Evolutionary conservation across 768 basidiomycete species (phyloP), one percentile per base, ranked within the genome.

Genomic region (Podaxis mareebaensis): DNA sequence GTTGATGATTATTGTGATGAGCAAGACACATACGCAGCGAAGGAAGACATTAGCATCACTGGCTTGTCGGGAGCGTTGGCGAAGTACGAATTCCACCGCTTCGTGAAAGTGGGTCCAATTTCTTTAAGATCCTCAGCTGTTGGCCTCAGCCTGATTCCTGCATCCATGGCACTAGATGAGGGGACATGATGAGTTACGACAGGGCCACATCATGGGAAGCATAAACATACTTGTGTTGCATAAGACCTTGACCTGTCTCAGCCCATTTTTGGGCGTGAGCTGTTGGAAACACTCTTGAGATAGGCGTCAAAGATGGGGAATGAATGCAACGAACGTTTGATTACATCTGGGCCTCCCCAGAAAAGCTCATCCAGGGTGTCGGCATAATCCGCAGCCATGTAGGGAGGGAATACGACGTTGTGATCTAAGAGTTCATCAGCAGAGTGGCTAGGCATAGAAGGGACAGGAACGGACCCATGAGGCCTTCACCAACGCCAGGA

Each of bases 401-500:
- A 87, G 1, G 76, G 79, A 60, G 71, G 15, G 64, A 77, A 71
- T 2, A 73, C 64, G 36, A 75, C 51, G 63, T 76, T 78, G 64
- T 83, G 83, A 64, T 83, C 83, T 84, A 39, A 28, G 60, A 55
- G 40, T 24, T 26, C 46, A 49, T 38, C 1, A 22, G 38, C n/a
- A 53, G 39, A 39, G 17, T 44, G n/a, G 26, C 40, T 40, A 8
- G 28, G 11, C 42, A 58, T 44, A 30, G 20, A 12, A 46, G 8
- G 39, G n/a, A 42, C 10, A 42, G 26, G 20, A n/a, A 59, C 69
- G 42, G 57, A 82, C 85, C 86, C 66, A 81, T 78, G 58, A 83
- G 85, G 65, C 91, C 84, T 69, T 89, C 87, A 11, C 92, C 92
- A 0, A 95, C 92, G 17, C 88, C 88, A 1, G 90, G 89, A 13